Evolutionary conservation across 2,329 filamentous ascomycete species (phyloP).

Genomic region (Sclerotinia subarctica): DNA sequence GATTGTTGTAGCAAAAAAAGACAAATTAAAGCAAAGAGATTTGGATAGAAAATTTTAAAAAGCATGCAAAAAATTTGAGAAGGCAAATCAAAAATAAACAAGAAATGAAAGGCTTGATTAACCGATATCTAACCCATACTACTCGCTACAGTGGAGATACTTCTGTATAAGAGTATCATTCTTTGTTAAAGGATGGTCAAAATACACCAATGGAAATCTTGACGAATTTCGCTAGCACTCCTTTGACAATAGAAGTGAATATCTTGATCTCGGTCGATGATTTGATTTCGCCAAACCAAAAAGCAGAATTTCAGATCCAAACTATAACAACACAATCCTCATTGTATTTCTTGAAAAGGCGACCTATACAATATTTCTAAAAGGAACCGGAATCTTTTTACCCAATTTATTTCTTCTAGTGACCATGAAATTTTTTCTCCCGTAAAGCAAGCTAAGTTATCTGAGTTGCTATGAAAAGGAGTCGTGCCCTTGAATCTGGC

Average conservation of each 20-base stretch:
- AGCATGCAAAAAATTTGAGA: not conserved
- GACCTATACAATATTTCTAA: too few relatives aligned
- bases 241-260: not conserved
- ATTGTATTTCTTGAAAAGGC: too few relatives aligned
- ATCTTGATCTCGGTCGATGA: not conserved
- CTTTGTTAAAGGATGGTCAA: too few relatives aligned
- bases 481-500: not conserved
- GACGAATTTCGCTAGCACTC: not conserved
- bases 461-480: not conserved
- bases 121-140: not conserved
- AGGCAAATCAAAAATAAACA: not conserved
- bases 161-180: too few relatives aligned
- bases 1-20: too few relatives aligned
- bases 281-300: not conserved
- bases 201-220: too few relatives aligned
- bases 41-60: too few relatives aligned
- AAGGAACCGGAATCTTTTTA: accelerated
- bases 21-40: too few relatives aligned
- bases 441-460: too few relatives aligned
- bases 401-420: not conserved
- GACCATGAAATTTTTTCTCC: too few relatives aligned
- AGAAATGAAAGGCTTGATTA: not conserved
- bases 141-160: too few relatives aligned
- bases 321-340: not conserved
- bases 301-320: not conserved